Conservation (phyloP, 1,284 basidiomycete genomes). For the Irpex rosettiformis region DNA sequence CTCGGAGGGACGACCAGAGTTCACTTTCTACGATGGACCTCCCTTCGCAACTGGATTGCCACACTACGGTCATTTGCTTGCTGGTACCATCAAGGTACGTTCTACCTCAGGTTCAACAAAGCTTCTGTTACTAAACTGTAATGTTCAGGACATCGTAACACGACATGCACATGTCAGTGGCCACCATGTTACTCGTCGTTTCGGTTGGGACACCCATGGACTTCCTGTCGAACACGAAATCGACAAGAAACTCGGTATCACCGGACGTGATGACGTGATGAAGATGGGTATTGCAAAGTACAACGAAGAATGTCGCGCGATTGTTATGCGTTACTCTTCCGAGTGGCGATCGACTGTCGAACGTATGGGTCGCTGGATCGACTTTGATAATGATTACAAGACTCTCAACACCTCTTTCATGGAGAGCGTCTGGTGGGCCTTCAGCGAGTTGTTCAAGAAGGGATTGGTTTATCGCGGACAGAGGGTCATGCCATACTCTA, state of each 20-base stretch:
- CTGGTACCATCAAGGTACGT: constrained; percentile 92
- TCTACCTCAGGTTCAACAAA: constrained; percentile 2
- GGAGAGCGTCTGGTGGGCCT: constrained; percentile 99
- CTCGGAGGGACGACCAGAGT: constrained; percentile 86
- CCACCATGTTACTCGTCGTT: constrained; percentile 91
- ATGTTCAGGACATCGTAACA: constrained; percentile 86
- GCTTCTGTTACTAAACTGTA: not conserved
- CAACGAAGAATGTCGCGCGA: constrained; percentile 94
- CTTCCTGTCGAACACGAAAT: constrained; percentile 99
- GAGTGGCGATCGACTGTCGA: constrained; percentile 97
- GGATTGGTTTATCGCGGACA: constrained; percentile 93
- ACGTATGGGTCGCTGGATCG: constrained; percentile 99
- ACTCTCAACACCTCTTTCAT: constrained; percentile 93
- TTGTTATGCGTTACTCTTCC: constrained; percentile 95
- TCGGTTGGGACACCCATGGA: constrained; percentile 99
- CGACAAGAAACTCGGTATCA: constrained; percentile 95
- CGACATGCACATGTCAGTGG: constrained; percentile 94
- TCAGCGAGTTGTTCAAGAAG: constrained; percentile 89
- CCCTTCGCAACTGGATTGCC: constrained; percentile 97
- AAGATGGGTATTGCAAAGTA: constrained; percentile 97
- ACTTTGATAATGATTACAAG: constrained; percentile 99
- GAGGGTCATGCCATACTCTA: constrained; percentile 98
- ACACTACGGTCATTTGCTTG: constrained; percentile 91
- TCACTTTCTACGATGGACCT: constrained; percentile 96
- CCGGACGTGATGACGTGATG: constrained; percentile 91